Conservation (phyloP, 306 rosid genomes). For the Nissolia schottii region DNA sequence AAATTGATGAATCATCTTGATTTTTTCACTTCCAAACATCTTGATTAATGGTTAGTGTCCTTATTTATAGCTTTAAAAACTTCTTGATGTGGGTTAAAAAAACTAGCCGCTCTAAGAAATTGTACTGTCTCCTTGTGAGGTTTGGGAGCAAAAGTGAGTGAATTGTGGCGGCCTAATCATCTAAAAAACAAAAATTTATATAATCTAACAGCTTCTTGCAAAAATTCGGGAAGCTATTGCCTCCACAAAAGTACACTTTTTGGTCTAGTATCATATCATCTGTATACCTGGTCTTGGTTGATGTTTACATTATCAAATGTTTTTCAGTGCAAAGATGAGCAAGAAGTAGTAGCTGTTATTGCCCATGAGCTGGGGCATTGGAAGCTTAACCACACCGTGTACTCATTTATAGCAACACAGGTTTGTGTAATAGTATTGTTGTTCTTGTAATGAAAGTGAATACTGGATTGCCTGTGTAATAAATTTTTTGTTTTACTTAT, state of each 20-base stretch:
- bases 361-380: constrained; percentile 99
- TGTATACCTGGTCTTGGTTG: not conserved
- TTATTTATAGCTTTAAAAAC: not conserved
- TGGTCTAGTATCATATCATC: not conserved
- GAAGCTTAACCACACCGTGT: constrained; percentile 94
- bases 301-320: constrained; percentile 13
- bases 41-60: not conserved
- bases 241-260: not conserved
- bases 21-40: not conserved
- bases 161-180: not conserved
- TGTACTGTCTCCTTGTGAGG: not conserved
- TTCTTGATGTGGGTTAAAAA: not conserved
- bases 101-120: not conserved
- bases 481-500: not conserved
- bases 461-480: not conserved
- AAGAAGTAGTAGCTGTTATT: constrained; percentile 94
- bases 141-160: not conserved
- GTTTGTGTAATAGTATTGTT: constrained; percentile 40
- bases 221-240: not conserved
- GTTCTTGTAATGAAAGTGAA: constrained; percentile 14
- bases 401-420: constrained; percentile 93
- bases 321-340: constrained; percentile 84
- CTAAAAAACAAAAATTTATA: not conserved
- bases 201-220: not conserved
- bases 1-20: not conserved